A percentile compares a stretch with the other conserved stretches of the same genome.
Evolutionary conservation across 257 asterid genomes (phyloP).

Genomic region (Misopates orontium): DNA sequence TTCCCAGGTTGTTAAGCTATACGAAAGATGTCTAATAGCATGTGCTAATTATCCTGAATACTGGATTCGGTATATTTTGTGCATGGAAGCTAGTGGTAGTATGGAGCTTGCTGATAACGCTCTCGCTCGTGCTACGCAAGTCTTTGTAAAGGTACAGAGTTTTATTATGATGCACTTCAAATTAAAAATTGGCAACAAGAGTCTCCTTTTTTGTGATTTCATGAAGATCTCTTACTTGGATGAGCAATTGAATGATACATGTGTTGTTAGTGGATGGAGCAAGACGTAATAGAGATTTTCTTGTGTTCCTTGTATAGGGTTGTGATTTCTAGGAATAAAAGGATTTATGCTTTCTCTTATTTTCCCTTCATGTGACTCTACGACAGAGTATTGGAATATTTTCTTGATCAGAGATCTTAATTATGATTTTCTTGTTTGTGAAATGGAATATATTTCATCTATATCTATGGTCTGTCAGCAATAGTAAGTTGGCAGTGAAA

Average conservation of each 20-base stretch:
- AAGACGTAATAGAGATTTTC: not conserved
- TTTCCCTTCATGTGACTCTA: not conserved
- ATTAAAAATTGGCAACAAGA: not conserved
- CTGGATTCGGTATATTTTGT: conserved; percentile 83
- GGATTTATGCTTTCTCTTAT: too few relatives aligned
- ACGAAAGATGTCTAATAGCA: conserved; percentile 93
- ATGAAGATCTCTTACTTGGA: not conserved
- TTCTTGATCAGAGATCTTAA: conserved; percentile 2
- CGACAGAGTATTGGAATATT: conserved; percentile 8
- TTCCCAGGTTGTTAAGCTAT: conserved; percentile 89
- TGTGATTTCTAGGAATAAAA: conserved; percentile 1
- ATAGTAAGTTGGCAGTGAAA: not conserved
- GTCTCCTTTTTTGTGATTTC: not conserved
- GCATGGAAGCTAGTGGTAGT: conserved; percentile 90
- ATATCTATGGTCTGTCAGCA: conserved; percentile 1
- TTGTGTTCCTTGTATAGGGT: not conserved
- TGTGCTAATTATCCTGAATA: conserved; percentile 98
- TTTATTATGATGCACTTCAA: not conserved
- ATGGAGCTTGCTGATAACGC: conserved; percentile 97
- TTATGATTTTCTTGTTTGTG: not conserved
- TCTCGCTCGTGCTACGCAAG: conserved; percentile 96
- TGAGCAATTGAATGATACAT: not conserved
- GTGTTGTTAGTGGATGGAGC: conserved; percentile 1
- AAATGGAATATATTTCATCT: not conserved
- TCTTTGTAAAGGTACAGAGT: conserved; percentile 77